Percentiles rank a stretch among this genome's conserved stretches.
phyloP scores from a whole-genome alignment of 495 filamentous ascomycete genomes.

The Echria macrotheca region DNA sequence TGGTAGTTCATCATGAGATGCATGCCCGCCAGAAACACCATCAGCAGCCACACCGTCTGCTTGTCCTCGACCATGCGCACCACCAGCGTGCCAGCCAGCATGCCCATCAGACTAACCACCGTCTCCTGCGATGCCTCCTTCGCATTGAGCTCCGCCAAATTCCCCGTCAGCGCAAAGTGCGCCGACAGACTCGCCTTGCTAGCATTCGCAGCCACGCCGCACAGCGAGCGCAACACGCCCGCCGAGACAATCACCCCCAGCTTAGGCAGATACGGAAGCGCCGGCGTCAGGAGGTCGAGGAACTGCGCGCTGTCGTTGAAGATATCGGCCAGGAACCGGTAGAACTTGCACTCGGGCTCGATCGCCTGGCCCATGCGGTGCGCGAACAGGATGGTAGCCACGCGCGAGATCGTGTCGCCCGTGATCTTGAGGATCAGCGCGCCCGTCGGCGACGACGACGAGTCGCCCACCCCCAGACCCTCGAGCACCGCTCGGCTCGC shows the following conservation, averaged over 20 bases:
- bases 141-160: slow-evolving; percentile 89
- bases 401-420: slow-evolving; percentile 75
- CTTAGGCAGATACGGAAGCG: slow-evolving; percentile 61
- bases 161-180: slow-evolving; percentile 86
- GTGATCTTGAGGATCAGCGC: slow-evolving; percentile 82
- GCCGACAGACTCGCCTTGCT: slow-evolving; percentile 87
- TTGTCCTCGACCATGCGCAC: slow-evolving; percentile 68
- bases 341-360: slow-evolving; percentile 91
- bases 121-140: slow-evolving; percentile 97
- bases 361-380: slow-evolving; percentile 79
- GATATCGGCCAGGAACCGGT: slow-evolving; percentile 82
- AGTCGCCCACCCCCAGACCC: slow-evolving; percentile 89
- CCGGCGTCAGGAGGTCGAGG: slow-evolving; percentile 80
- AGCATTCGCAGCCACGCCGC: slow-evolving; percentile 83
- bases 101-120: slow-evolving; percentile 81
- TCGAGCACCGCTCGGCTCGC: slow-evolving; percentile 85
- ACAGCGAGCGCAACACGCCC: slow-evolving; percentile 74
- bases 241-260: slow-evolving; percentile 67
- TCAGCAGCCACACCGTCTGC: slow-evolving; percentile 66
- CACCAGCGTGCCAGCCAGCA: slow-evolving; percentile 79
- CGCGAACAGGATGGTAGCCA: slow-evolving; percentile 90
- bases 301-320: slow-evolving; percentile 92
- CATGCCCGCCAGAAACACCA: slow-evolving; percentile 63
- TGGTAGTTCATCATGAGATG: slow-evolving; percentile 81
- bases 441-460: slow-evolving; percentile 74